Conservation (phyloP, 140 eudicot genomes). For the Ambrosia hybrid region DNA sequence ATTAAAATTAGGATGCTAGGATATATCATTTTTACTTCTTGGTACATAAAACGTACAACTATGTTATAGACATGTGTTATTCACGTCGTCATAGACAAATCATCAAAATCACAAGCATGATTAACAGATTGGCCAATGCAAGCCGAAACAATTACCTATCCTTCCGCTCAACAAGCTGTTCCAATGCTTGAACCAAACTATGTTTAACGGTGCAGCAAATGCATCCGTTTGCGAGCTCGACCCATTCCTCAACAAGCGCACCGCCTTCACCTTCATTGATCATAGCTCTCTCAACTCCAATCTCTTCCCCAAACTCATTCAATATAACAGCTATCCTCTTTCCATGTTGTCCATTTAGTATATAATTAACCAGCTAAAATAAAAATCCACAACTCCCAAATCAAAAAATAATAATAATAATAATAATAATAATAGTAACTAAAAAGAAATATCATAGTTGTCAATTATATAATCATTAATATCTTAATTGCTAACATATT, state of each 20-base stretch:
- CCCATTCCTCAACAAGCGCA: conserved; percentile 95
- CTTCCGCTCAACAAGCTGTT: conserved; percentile 84
- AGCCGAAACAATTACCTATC: conserved; percentile 48
- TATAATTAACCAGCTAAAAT: conserved; percentile 73
- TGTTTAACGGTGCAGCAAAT: conserved; percentile 95
- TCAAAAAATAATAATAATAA: neutral
- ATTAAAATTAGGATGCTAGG: too few species aligned
- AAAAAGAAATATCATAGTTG: neutral
- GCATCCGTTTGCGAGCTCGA: conserved; percentile 96
- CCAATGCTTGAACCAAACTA: conserved; percentile 90
- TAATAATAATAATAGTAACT: too few species aligned
- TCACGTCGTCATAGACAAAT: neutral
- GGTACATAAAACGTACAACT: too few species aligned
- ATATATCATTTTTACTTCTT: too few species aligned
- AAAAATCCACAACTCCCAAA: neutral
- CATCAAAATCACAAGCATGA: neutral
- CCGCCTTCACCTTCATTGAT: conserved; percentile 96
- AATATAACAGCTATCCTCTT: conserved; percentile 91
- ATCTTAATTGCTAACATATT: neutral
- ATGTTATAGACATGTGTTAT: too few species aligned
- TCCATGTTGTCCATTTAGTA: conserved; percentile 77
- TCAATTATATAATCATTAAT: too few species aligned
- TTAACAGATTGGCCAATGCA: neutral
- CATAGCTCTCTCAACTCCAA: conserved; percentile 98
- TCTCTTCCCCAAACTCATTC: conserved; percentile 96